Evolutionary conservation across 352 stramenopile genomes (phyloP).

Genomic region (Elongisporangium undulatum): DNA sequence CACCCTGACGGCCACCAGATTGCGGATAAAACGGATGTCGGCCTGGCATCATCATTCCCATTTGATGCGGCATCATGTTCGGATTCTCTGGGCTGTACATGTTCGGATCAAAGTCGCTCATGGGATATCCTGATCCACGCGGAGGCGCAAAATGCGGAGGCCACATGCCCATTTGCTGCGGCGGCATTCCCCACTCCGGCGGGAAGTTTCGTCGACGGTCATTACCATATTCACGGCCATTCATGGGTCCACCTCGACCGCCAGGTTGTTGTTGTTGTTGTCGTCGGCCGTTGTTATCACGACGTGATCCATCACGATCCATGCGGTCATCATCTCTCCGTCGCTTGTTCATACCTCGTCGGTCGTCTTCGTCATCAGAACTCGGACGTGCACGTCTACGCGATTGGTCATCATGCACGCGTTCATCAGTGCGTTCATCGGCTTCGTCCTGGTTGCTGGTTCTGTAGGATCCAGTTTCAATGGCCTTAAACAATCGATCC

Average conservation of each 20-base stretch:
- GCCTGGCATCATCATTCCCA: conserved; percentile 68
- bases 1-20: conserved; percentile 31
- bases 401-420: conserved; percentile 12
- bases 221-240: conserved; percentile 21
- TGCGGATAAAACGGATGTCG: conserved; percentile 33
- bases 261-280: conserved; percentile 1
- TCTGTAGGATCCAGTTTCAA: conserved; percentile 60
- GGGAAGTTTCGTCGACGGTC: conserved; percentile 58
- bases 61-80: conserved; percentile 44
- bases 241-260: conserved; percentile 7
- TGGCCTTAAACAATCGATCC: conserved; percentile 55
- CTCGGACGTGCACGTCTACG: conserved; percentile 26
- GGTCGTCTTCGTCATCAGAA: conserved; percentile 59
- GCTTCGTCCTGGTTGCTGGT: conserved; percentile 22
- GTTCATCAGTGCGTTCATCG: conserved; percentile 5
- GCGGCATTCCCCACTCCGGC: conserved; percentile 63
- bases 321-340: conserved; percentile 49
- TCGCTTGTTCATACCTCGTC: conserved; percentile 47
- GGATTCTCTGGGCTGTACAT: conserved; percentile 61
- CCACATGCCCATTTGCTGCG: conserved; percentile 60
- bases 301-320: conserved; percentile 10
- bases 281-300: conserved; percentile 12
- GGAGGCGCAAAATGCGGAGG: conserved; percentile 45
- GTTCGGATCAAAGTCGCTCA: conserved; percentile 66
- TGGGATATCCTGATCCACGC: conserved; percentile 32